A percentile compares a stretch with the other conserved stretches of the same genome.
Evolutionary conservation across 1,284 basidiomycete species (phyloP).

Genomic region (Sporisorium scitamineum): DNA sequence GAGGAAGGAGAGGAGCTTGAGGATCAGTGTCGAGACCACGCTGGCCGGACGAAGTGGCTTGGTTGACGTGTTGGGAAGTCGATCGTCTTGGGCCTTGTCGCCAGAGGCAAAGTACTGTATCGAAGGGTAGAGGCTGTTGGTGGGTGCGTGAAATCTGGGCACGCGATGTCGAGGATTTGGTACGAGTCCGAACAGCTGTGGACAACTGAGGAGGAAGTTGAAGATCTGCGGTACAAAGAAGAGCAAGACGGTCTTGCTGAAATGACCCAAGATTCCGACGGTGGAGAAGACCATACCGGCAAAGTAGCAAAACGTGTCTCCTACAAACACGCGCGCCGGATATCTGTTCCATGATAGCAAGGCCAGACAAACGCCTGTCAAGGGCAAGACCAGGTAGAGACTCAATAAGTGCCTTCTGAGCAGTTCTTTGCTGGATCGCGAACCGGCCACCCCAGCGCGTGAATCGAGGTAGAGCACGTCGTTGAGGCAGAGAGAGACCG

Average conservation of each 20-base stretch:
- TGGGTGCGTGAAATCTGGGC: slow-evolving; percentile 72
- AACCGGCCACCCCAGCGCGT: slow-evolving; percentile 47
- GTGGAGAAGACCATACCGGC: slow-evolving; percentile 73
- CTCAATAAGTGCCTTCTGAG: slow-evolving; percentile 93
- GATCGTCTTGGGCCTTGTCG: not conserved
- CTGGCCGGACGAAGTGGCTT: slow-evolving; percentile 18
- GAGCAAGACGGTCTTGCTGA: slow-evolving; percentile 93
- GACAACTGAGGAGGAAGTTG: slow-evolving; percentile 94
- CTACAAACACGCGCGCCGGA: slow-evolving; percentile 91
- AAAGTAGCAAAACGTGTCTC: slow-evolving; percentile 97
- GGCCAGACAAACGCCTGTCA: slow-evolving; percentile 87
- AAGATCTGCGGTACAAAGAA: slow-evolving; percentile 99
- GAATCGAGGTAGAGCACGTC: slow-evolving; percentile 80
- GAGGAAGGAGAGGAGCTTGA: slow-evolving; percentile 31
- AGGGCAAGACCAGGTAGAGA: slow-evolving; percentile 93
- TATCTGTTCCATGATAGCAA: slow-evolving; percentile 75
- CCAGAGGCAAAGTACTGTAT: slow-evolving; percentile 42
- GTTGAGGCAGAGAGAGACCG: slow-evolving; percentile 88
- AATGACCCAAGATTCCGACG: slow-evolving; percentile 77
- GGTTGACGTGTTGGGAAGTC: slow-evolving; percentile 19
- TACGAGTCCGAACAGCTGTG: slow-evolving; percentile 93
- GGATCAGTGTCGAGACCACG: slow-evolving; percentile 15
- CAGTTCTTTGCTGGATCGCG: slow-evolving; percentile 73
- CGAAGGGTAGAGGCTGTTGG: slow-evolving; percentile 49
- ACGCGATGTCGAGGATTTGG: slow-evolving; percentile 93